A percentile compares a stretch with the other conserved stretches of the same genome.
Conservation (phyloP, 257 asterid species). For the Solanum sejunctum region DNA sequence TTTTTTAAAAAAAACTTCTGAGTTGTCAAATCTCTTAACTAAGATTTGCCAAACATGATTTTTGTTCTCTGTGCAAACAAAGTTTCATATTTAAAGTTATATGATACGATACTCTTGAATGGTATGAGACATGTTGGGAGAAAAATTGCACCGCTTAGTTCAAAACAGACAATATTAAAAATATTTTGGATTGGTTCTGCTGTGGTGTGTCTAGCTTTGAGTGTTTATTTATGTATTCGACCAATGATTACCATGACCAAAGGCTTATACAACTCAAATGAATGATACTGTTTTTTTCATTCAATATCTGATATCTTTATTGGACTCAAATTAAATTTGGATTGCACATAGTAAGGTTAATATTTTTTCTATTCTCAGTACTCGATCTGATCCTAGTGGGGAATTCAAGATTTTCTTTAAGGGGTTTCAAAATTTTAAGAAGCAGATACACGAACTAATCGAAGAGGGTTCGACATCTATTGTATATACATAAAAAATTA, state of each 20-base stretch:
- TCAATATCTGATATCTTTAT: rapidly evolving
- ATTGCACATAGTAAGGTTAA: not conserved
- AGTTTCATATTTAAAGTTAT: not conserved
- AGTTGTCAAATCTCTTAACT: not conserved
- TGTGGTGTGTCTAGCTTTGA: not conserved
- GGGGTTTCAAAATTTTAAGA: too few species aligned
- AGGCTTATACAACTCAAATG: not conserved
- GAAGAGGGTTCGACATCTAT: too few species aligned
- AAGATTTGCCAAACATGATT: not conserved
- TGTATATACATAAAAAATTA: too few species aligned
- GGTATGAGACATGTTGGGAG: not conserved
- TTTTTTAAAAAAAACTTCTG: not conserved
- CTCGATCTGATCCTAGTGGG: not conserved
- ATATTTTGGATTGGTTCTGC: not conserved
- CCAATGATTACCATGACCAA: not conserved
- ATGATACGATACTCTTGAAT: not conserved
- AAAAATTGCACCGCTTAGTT: not conserved
- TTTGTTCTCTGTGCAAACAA: not conserved
- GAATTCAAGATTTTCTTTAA: too few species aligned
- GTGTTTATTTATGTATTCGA: not conserved
- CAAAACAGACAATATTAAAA: not conserved
- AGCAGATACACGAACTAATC: too few species aligned
- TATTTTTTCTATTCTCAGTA: not conserved
- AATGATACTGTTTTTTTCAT: not conserved
- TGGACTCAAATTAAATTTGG: not conserved